These are phyloP conservation scores for Paspalum notatum DNA, from an alignment of 176 grass and related monocot species.

Conservation along the genomic window DNA sequence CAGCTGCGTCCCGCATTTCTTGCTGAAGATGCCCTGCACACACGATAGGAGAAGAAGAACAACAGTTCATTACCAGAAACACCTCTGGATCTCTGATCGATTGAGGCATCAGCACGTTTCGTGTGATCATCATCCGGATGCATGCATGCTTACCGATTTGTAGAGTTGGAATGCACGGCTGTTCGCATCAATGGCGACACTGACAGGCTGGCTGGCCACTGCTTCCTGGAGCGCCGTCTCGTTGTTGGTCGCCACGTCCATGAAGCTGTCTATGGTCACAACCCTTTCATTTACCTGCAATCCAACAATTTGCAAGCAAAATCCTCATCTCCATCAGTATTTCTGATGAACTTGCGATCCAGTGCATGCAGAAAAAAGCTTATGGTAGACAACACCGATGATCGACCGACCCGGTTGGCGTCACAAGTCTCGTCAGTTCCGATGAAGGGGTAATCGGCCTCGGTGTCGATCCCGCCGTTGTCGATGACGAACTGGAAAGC, in stretches of 20 bases:
- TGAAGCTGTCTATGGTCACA: constrained; percentile 1
- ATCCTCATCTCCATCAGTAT: neutral
- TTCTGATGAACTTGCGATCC: neutral
- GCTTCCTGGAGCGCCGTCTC: constrained; percentile 9
- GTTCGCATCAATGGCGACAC: neutral
- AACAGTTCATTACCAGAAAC: neutral
- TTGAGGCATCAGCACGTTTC: too few relatives aligned
- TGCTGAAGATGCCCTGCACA: constrained; percentile 39
- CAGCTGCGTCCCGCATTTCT: constrained; percentile 22
- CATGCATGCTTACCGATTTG: neutral
- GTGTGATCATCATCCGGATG: too few relatives aligned
- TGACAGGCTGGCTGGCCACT: constrained; percentile 2
- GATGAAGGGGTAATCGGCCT: constrained; percentile 12
- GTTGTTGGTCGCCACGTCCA: neutral
- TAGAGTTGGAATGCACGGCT: neutral
- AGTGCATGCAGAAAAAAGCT: neutral
- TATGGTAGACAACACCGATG: too few relatives aligned
- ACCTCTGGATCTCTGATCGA: too few relatives aligned
- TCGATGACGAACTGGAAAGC: constrained; percentile 14
- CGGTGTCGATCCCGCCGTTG: constrained; percentile 20
- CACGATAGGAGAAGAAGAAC: neutral
- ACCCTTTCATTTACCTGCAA: neutral
- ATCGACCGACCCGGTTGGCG: neutral
- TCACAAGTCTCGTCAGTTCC: neutral
- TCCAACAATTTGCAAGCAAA: neutral